Conservation (phyloP, 345 rosid genomes). For the Corymbia maculata region DNA sequence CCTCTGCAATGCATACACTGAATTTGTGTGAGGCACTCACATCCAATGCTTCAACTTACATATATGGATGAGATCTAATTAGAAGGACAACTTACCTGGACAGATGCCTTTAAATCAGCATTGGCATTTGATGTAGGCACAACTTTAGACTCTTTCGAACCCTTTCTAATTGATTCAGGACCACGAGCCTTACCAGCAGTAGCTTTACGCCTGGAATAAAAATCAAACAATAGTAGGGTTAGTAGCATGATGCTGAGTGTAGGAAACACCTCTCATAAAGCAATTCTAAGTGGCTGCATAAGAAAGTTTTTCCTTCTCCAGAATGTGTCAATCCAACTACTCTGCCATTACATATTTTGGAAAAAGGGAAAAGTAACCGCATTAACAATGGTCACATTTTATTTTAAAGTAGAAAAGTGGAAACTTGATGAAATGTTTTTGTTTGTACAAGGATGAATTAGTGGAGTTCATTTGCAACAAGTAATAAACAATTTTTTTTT, state of each 20-base stretch:
- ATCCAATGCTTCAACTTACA: not conserved
- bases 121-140: conserved; percentile 32
- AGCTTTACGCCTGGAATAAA: conserved; percentile 19
- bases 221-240: not conserved
- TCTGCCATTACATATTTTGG: not conserved
- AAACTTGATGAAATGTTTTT: not conserved
- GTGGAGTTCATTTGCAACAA: not conserved
- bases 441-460: not conserved
- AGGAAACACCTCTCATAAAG: not conserved
- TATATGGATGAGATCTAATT: not conserved
- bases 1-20: not conserved
- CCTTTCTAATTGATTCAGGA: conserved; percentile 12
- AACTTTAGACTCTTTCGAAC: conserved; percentile 22
- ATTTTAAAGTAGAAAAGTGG: not conserved
- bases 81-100: conserved; percentile 11
- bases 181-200: conserved; percentile 18
- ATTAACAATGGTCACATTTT: not conserved
- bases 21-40: not conserved
- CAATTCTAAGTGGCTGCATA: not conserved
- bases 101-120: conserved; percentile 23
- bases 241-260: not conserved
- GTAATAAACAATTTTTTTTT: not conserved
- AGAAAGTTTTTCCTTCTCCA: not conserved
- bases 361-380: not conserved
- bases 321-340: not conserved